Conservation (phyloP, 176 grass and related monocot species). For the Chloris gayana region DNA sequence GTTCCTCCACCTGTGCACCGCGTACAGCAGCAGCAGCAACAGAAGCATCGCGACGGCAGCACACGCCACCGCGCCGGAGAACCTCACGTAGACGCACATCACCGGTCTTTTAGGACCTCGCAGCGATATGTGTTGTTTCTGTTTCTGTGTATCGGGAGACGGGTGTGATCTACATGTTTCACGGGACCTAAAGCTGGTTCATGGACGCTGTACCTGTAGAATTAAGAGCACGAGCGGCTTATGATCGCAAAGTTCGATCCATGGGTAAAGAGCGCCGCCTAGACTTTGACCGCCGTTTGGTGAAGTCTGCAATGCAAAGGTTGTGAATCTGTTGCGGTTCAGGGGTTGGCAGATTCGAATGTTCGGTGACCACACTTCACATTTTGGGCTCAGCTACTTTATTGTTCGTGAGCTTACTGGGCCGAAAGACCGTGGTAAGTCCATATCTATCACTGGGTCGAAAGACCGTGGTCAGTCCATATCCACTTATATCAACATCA, state of each 20-base stretch:
- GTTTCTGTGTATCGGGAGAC: background rate
- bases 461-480: background rate
- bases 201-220: background rate
- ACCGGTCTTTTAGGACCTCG: background rate
- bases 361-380: background rate
- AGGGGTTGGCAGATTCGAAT: constrained; percentile 30
- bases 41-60: constrained; percentile 10
- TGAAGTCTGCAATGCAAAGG: constrained; percentile 33
- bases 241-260: background rate
- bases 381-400: no score
- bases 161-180: background rate
- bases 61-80: background rate
- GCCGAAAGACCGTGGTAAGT: no score
- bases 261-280: constrained; percentile 8
- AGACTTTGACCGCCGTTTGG: constrained; percentile 16
- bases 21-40: constrained; percentile 34
- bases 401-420: no score
- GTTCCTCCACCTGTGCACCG: constrained; percentile 52
- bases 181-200: background rate
- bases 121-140: background rate
- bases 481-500: no score
- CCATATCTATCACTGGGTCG: no score
- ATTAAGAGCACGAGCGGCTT: background rate
- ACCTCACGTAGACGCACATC: constrained; percentile 27
- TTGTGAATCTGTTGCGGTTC: constrained; percentile 32